Base-by-base conservation (phyloP, 768 basidiomycete species). In the Lactarius sanguifluus region DNA sequence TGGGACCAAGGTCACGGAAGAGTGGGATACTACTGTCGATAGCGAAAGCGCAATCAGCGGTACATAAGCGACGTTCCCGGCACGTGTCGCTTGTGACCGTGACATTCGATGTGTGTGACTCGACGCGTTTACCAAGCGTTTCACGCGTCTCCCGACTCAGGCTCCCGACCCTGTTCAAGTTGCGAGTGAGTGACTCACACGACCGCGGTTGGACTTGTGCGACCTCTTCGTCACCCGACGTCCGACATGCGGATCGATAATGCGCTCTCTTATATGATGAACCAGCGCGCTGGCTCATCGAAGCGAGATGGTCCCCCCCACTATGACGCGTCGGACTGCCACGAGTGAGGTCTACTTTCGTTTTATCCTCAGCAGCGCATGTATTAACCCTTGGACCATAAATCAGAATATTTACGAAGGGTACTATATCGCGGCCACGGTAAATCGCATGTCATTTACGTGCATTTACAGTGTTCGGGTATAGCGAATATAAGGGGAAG, bases 401-500 rank as follows among this genome's bases (percentile, higher is more conserved):
- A 34, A 36, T 20, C n/a, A 67, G 66, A 32, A 62, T 67, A 2
- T 67, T 67, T 23, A 67, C 61, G 38, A 67, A 43, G 13, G 62
- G 66, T 67, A 64, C 9, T 34, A 50, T 16, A 18, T 18, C 30
- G 16, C 13, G 0, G 32, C 9, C 8, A 40, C 10, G 23, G 13
- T 20, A 5, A 18, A 1, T 28, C 1, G 18, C 5, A 16, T 38
- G 5, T 40, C 12, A 18, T 38, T 23, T 5, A 62, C 20, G n/a
- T n/a, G 50, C 34, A 43, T 52, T 58, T 43, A 34, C 61, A 92
- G 91, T 83, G 23, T 94, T 94, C 67, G 85, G 88, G 2, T 86
- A 91, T 73, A 68, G 78, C 0, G 80, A 72, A 4, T 94, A 87
- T 73, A 90, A 87, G 76, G 92, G 91, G 41, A 86, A 89, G 71